Conservation (phyloP, 2,329 filamentous ascomycete genomes). For the Tolypocladium endophyticum region DNA sequence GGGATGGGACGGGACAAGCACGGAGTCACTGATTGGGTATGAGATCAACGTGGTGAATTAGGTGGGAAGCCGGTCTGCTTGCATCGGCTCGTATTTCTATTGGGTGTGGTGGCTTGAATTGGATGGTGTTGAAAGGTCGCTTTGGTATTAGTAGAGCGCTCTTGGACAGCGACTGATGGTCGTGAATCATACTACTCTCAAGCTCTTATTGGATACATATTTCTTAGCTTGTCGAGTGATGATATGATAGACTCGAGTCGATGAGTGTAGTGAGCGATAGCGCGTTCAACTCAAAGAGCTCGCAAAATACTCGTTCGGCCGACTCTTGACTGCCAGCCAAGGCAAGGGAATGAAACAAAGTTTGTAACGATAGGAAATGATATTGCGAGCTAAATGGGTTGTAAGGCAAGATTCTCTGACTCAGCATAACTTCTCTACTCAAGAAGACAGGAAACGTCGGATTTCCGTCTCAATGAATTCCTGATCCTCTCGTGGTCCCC, state of each 20-base stretch:
- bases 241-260: not conserved
- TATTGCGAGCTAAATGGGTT: too few relatives aligned
- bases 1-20: slow-evolving; percentile 86
- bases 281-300: not conserved
- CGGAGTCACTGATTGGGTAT: slow-evolving; percentile 88
- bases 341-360: too few relatives aligned
- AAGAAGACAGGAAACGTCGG: not conserved
- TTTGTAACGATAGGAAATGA: too few relatives aligned
- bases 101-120: not conserved
- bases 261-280: not conserved
- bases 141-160: not conserved
- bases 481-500: not conserved
- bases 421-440: not conserved
- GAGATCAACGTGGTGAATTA: slow-evolving; percentile 50
- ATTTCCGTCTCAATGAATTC: not conserved
- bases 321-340: too few relatives aligned
- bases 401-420: too few relatives aligned
- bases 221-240: not conserved
- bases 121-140: not conserved
- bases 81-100: not conserved
- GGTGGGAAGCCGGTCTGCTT: not conserved
- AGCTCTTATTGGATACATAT: not conserved
- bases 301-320: too few relatives aligned
- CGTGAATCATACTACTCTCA: not conserved
- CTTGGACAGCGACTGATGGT: not conserved